phyloP scores from a whole-genome alignment of 305 asterid species.

The Solanum hybrid region DNA sequence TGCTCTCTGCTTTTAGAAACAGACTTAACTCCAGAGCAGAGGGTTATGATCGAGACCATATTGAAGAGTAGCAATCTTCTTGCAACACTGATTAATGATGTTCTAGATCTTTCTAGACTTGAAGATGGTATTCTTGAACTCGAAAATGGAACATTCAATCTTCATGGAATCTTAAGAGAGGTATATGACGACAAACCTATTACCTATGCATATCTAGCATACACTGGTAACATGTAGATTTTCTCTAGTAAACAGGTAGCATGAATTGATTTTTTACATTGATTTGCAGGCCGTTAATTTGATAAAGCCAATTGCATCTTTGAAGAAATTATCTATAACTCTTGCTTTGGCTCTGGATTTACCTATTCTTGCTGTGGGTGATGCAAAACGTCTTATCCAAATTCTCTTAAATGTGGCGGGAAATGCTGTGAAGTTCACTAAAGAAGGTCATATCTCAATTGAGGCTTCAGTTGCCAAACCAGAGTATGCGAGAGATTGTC shows the following conservation, averaged over 20 bases:
- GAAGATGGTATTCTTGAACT: constrained; percentile 64
- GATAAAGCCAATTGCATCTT: constrained; percentile 60
- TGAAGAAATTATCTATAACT: constrained; percentile 46
- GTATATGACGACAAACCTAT: constrained; percentile 16
- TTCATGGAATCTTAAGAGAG: constrained; percentile 48
- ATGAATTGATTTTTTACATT: neutral
- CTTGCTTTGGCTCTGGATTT: constrained; percentile 40
- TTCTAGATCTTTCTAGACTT: constrained; percentile 60
- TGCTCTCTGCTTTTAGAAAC: constrained; percentile 68
- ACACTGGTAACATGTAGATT: neutral
- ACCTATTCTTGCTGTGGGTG: constrained; percentile 52
- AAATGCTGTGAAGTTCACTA: constrained; percentile 68
- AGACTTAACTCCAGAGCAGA: constrained; percentile 57
- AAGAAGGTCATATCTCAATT: constrained; percentile 46
- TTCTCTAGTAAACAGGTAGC: neutral
- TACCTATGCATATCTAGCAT: neutral
- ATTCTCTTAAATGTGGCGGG: constrained; percentile 43
- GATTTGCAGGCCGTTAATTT: constrained; percentile 40
- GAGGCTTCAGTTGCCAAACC: constrained; percentile 53
- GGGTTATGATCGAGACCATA: constrained; percentile 60
- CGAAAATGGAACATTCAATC: constrained; percentile 38
- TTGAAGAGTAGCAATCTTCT: constrained; percentile 66
- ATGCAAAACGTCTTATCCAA: constrained; percentile 62
- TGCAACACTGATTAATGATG: constrained; percentile 58
- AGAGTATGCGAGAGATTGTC: constrained; percentile 39